Conservation (phyloP, 2,329 filamentous ascomycete genomes). For the Aspergillus melleus region DNA sequence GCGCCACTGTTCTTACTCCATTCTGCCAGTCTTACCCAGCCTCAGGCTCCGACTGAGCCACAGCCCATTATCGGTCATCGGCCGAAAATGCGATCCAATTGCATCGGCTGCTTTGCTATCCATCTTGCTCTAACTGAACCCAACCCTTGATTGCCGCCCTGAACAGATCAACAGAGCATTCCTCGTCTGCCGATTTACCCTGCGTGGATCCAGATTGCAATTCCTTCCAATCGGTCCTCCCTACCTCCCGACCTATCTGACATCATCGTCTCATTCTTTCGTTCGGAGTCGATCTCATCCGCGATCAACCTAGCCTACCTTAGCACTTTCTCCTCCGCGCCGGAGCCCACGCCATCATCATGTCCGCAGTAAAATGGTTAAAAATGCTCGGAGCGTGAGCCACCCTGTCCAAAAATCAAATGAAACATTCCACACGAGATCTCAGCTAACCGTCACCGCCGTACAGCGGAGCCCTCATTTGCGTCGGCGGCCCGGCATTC, state of each 20-base stretch:
- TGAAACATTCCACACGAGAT: background rate
- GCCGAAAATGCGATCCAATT: background rate
- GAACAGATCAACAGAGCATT: background rate
- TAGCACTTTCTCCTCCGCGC: background rate
- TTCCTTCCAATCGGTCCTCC: background rate
- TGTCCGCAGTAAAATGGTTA: constrained; percentile 51
- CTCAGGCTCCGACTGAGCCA: background rate
- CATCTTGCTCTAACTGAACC: background rate
- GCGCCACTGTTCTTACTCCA: background rate
- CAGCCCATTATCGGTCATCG: background rate
- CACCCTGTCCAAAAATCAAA: background rate
- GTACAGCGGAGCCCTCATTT: constrained; percentile 66
- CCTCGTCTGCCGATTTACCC: background rate
- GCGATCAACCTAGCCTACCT: background rate
- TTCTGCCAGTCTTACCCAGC: background rate
- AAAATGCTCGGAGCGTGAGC: constrained; percentile 73
- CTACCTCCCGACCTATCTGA: background rate
- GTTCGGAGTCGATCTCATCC: background rate
- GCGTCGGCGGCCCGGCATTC: constrained; percentile 81
- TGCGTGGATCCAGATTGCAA: background rate
- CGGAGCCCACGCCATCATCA: constrained; percentile 27
- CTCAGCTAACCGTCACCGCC: constrained; percentile 6
- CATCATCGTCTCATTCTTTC: constrained; percentile 5
- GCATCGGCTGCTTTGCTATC: background rate
- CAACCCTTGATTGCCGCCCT: too few relatives aligned